phyloP scores from a whole-genome alignment of 192 early-diverging fungal genomes.

The Geranomyces variabilis region DNA sequence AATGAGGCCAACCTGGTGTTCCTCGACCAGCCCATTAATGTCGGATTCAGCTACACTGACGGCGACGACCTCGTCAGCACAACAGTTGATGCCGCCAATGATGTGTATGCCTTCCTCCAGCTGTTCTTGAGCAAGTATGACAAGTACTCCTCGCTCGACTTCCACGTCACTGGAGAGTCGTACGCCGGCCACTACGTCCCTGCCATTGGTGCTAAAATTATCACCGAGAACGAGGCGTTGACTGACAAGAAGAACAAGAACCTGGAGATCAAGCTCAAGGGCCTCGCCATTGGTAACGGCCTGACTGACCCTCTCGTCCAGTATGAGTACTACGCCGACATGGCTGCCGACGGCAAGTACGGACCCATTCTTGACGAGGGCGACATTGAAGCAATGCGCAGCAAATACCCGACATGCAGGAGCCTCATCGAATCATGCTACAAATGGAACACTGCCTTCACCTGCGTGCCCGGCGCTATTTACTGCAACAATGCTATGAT shows the following conservation, averaged over 20 bases:
- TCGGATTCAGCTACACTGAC: slow-evolving; percentile 82
- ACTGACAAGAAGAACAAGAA: slow-evolving; percentile 31
- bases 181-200: slow-evolving; percentile 90
- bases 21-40: slow-evolving; percentile 75
- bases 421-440: slow-evolving; percentile 82
- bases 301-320: slow-evolving; percentile 86
- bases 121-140: slow-evolving; percentile 86
- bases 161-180: slow-evolving; percentile 86
- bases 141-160: slow-evolving; percentile 75
- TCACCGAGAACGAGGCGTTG: slow-evolving; percentile 68
- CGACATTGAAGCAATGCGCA: slow-evolving; percentile 77
- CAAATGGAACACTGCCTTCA: slow-evolving; percentile 72
- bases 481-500: slow-evolving; percentile 89
- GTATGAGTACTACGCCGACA: slow-evolving; percentile 81
- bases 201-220: slow-evolving; percentile 81
- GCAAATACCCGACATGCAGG: slow-evolving; percentile 73
- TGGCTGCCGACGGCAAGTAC: slow-evolving; percentile 50
- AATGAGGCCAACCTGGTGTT: slow-evolving; percentile 75
- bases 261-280: slow-evolving; percentile 70
- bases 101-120: slow-evolving; percentile 92
- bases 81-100: slow-evolving; percentile 77
- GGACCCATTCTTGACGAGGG: slow-evolving; percentile 74
- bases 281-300: slow-evolving; percentile 90
- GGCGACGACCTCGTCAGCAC: slow-evolving; percentile 67
- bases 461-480: slow-evolving; percentile 78